Conservation (phyloP, 169 alveolate genomes). For the Theileria parva region DNA sequence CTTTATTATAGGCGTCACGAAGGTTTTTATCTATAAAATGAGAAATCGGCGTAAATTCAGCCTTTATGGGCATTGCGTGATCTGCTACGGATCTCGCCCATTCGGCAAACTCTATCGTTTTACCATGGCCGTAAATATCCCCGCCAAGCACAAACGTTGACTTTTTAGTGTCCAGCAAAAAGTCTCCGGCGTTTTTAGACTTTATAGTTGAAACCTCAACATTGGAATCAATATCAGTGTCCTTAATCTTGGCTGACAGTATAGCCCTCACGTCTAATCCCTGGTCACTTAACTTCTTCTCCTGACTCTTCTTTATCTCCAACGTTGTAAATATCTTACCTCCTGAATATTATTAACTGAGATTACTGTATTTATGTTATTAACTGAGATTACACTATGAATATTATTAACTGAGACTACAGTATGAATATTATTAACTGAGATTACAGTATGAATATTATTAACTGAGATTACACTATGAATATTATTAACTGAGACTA, state of each 20-base stretch:
- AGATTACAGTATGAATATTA: too few species aligned
- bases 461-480: too few species aligned
- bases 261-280: conserved; percentile 52
- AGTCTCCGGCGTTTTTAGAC: not conserved
- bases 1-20: conserved; percentile 43
- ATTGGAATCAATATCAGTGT: conserved; percentile 19
- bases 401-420: too few species aligned
- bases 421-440: too few species aligned
- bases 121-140: conserved; percentile 54
- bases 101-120: conserved; percentile 17
- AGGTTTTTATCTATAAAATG: conserved; percentile 17
- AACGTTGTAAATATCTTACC: conserved; percentile 53
- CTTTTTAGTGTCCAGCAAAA: conserved; percentile 26
- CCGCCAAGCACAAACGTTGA: conserved; percentile 54
- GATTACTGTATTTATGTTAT: too few species aligned
- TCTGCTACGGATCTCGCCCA: conserved; percentile 64
- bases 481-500: too few species aligned
- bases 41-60: conserved; percentile 51
- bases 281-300: conserved; percentile 15
- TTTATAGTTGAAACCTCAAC: conserved; percentile 18
- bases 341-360: conserved; percentile 27
- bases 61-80: conserved; percentile 61
- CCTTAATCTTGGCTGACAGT: conserved; percentile 26
- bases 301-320: conserved; percentile 51
- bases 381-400: too few species aligned